A percentile compares a stretch with the other conserved stretches of the same genome.
phyloP scores from a whole-genome alignment of 306 rosid species.

The Lathyrus aphaca region DNA sequence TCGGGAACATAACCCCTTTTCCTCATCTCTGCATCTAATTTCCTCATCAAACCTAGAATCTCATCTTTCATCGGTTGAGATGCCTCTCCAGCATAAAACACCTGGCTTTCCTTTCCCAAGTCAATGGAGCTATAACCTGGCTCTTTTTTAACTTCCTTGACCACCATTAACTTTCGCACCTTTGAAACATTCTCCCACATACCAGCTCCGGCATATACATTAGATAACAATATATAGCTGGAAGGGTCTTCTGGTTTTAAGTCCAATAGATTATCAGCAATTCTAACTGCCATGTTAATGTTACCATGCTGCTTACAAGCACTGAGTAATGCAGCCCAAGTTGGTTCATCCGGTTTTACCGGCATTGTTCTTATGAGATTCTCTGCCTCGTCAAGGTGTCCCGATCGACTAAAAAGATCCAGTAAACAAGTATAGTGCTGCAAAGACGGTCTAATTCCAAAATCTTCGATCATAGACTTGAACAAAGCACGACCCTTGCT shows the following conservation, averaged over 20 bases:
- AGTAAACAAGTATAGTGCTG: conserved; percentile 88
- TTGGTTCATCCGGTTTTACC: conserved; percentile 76
- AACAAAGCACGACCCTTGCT: conserved; percentile 67
- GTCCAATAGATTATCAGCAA: conserved; percentile 60
- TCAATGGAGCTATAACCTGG: conserved; percentile 85
- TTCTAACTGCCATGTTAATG: conserved; percentile 62
- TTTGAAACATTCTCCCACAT: conserved; percentile 78
- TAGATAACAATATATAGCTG: conserved; percentile 68
- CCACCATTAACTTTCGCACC: conserved; percentile 67
- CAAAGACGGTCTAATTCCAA: conserved; percentile 69
- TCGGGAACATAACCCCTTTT: conserved; percentile 86
- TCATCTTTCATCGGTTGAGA: conserved; percentile 73
- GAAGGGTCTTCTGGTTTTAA: conserved; percentile 72
- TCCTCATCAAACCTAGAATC: conserved; percentile 58
- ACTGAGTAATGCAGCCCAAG: conserved; percentile 88
- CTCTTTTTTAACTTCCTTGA: conserved; percentile 68
- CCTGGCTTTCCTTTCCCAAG: conserved; percentile 71
- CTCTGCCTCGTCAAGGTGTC: conserved; percentile 86
- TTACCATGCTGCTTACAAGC: conserved; percentile 77
- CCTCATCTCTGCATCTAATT: conserved; percentile 72
- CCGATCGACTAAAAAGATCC: conserved; percentile 87
- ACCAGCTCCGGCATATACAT: conserved; percentile 66
- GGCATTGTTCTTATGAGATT: conserved; percentile 63
- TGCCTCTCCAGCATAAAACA: conserved; percentile 89
- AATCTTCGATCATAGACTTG: conserved; percentile 64